phyloP scores from a whole-genome alignment of 768 basidiomycete genomes.

The Lentinula sp. region DNA sequence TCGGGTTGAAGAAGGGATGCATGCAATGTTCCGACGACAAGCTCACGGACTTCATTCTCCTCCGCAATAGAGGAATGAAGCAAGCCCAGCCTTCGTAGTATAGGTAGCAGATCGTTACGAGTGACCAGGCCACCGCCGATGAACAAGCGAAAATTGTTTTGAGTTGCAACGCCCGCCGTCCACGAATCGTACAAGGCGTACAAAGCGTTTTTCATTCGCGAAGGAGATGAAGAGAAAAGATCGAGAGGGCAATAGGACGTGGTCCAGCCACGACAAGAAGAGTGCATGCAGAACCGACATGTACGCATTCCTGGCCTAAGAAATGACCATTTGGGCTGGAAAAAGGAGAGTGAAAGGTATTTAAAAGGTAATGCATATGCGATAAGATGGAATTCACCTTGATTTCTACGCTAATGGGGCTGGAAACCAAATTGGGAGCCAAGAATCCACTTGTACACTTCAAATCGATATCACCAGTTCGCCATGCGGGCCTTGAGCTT shows the following conservation, averaged over 20 bases:
- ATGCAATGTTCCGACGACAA: conserved; percentile 42
- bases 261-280: conserved; percentile 16
- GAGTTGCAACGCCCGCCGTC: conserved; percentile 51
- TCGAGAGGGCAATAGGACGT: conserved; percentile 84
- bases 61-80: conserved; percentile 5
- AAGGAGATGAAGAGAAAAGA: conserved; percentile 67
- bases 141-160: conserved; percentile 85
- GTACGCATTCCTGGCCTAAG: conserved; percentile 50
- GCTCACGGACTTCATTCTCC: conserved; percentile 31
- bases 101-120: not conserved
- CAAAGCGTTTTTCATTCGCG: conserved; percentile 63
- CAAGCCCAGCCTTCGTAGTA: not conserved
- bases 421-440: conserved; percentile 70
- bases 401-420: conserved; percentile 77
- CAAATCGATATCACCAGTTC: conserved; percentile 53
- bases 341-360: not conserved
- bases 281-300: conserved; percentile 91
- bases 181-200: conserved; percentile 67
- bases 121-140: conserved; percentile 15
- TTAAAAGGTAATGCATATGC: not conserved
- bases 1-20: conserved; percentile 38
- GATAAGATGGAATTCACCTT: conserved; percentile 50
- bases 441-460: conserved; percentile 52
- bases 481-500: conserved; percentile 44
- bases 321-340: conserved; percentile 97